Evolutionary conservation across 2,329 filamentous ascomycete genomes (phyloP), one percentile per base, ranked within the genome.

Genomic region (Sarocladium kiliense): DNA sequence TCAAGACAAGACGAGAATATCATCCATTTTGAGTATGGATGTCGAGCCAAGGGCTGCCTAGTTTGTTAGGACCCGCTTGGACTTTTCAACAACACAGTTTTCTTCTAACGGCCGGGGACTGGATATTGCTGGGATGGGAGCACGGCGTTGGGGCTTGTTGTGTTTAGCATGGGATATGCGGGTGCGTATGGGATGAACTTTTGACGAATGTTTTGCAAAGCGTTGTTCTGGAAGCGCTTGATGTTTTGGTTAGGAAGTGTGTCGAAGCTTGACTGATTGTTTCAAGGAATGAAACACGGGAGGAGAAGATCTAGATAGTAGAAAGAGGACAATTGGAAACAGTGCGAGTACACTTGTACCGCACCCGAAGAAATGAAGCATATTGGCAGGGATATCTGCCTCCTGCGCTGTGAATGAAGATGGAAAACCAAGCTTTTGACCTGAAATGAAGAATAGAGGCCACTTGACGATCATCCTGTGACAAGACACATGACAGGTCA

Each of bases 1-100:
- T 34, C 50, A 53, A 21, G 50, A 53, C 36, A 53, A 53, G 34
- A 53, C 50, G 12, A 39, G 50, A 23, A 53, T 53, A 27, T 10
- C 50, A 19, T 53, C 50, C 10, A 53, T 53, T 19, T 23, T 53
- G 50, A 53, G 32, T 34, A 21, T 53, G 18, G 50, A 39, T 32
- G 50, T 39, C 14, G 50, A 53, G 23, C 32, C 32, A 6, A 39
- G 36, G 34, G 27, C 34, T 27, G 34, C 34, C 19, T 39, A 19
- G 23, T 16, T 11, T 10, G 16, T n/a, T 39, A 9, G 16, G 5
- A 39, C 36, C 36, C 12, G 6, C 6, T 16, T 18, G 9, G 12
- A n/a, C 19, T 44, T 44, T n/a, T 47, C 27, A 12, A 36, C 4
- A 12, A 36, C 12, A 37, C 27, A 9, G 5, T 25, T 36, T 36